These are phyloP conservation scores for Exophiala mesophila DNA, from an alignment of 2,329 filamentous ascomycete genomes.

Conservation along the genomic window DNA sequence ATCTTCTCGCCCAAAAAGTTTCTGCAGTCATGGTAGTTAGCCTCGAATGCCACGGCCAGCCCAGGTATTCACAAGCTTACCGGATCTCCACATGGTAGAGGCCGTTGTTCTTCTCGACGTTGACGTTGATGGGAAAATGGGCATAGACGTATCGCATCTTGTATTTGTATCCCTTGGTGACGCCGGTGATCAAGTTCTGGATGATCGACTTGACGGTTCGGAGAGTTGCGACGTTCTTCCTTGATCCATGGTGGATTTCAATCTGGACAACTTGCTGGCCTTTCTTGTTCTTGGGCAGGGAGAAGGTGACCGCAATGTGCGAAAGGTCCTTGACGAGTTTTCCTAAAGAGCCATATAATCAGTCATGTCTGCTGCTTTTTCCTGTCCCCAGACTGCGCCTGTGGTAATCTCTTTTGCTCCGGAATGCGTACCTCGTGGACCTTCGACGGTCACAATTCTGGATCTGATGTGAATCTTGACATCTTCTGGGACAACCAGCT, in stretches of 20 bases:
- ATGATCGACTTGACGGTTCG: slow-evolving; percentile 97
- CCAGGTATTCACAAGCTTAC: slow-evolving; percentile 50
- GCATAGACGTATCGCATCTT: slow-evolving; percentile 99
- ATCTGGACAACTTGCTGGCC: slow-evolving; percentile 67
- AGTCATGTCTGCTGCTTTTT: no score
- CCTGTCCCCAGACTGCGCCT: not conserved
- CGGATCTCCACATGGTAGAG: slow-evolving; percentile 93
- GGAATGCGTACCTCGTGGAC: slow-evolving; percentile 69
- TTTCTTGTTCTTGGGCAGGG: slow-evolving; percentile 64
- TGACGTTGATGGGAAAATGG: slow-evolving; percentile 99
- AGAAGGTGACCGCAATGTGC: slow-evolving; percentile 95
- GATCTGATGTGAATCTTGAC: slow-evolving; percentile 99
- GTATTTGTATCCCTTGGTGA: slow-evolving; percentile 99
- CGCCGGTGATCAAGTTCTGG: slow-evolving; percentile 97
- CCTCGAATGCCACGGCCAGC: slow-evolving; percentile 23
- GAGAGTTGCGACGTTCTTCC: slow-evolving; percentile 97
- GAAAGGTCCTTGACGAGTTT: slow-evolving; percentile 96
- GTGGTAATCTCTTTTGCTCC: not conserved
- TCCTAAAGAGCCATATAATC: no score
- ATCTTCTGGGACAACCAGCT: slow-evolving; percentile 91
- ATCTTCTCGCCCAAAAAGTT: slow-evolving; percentile 99
- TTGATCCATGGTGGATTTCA: slow-evolving; percentile 95
- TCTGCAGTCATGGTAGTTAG: slow-evolving; percentile 43
- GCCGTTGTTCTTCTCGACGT: slow-evolving; percentile 89
- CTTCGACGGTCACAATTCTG: slow-evolving; percentile 92